Evolutionary conservation across 495 filamentous ascomycete genomes (phyloP).

Genomic region (Neurospora intermedia): DNA sequence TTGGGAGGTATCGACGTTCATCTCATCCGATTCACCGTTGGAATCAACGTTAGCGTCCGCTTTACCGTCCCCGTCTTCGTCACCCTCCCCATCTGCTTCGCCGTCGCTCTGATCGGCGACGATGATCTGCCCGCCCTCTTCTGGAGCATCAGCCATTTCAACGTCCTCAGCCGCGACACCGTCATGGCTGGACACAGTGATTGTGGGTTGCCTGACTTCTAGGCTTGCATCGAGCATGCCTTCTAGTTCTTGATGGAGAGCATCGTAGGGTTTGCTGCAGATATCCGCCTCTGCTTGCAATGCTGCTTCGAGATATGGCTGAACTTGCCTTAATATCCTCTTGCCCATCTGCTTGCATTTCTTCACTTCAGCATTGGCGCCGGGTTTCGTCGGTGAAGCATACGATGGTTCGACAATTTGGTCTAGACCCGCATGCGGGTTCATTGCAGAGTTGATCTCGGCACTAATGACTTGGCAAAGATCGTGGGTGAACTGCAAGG

Average conservation of each 20-base stretch:
- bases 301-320: conserved; percentile 66
- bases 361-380: conserved; percentile 24
- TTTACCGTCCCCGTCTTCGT: conserved; percentile 7
- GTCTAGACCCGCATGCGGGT: conserved; percentile 6
- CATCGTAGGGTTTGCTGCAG: conserved; percentile 54
- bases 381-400: conserved; percentile 20
- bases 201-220: conserved; percentile 27
- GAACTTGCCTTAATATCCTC: conserved; percentile 70
- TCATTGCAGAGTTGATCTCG: conserved; percentile 44
- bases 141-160: conserved; percentile 37
- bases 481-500: conserved; percentile 62
- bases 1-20: conserved; percentile 10
- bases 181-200: conserved; percentile 15
- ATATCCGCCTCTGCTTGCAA: conserved; percentile 71
- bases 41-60: conserved; percentile 1
- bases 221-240: conserved; percentile 53
- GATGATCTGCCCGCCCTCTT: conserved; percentile 30
- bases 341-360: conserved; percentile 60
- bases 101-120: conserved; percentile 24
- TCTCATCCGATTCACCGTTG: conserved; percentile 3
- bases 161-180: conserved; percentile 25
- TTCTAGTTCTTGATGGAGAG: conserved; percentile 61
- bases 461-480: conserved; percentile 57
- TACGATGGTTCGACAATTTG: conserved; percentile 12
- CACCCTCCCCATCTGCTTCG: conserved; percentile 12